Percentiles rank a stretch among this genome's conserved stretches.
phyloP scores from a whole-genome alignment of 2,329 filamentous ascomycete species.

The Dendryphion nanum region DNA sequence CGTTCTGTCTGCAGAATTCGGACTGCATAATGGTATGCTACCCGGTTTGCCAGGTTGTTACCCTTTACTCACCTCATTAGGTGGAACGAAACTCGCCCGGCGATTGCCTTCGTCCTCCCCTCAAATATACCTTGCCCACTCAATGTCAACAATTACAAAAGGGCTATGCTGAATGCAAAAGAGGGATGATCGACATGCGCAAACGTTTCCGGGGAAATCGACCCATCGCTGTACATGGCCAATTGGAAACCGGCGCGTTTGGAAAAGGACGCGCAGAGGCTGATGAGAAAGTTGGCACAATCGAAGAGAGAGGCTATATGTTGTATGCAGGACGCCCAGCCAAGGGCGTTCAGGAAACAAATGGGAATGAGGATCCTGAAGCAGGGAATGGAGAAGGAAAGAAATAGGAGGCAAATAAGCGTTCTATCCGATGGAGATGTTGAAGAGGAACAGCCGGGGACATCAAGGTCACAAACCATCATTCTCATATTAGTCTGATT shows the following conservation, averaged over 20 bases:
- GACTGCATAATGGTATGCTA: constrained; percentile 79
- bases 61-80: too few species aligned
- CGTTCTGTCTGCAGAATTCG: constrained; percentile 90
- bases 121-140: constrained; percentile 76
- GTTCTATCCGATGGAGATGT: too few species aligned
- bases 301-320: constrained; percentile 41
- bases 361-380: constrained; percentile 28
- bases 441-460: too few species aligned
- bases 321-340: constrained; percentile 35
- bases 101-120: constrained; percentile 83
- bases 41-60: constrained; percentile 1
- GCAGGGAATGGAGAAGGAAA: too few species aligned
- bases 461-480: too few species aligned
- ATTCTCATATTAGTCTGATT: too few species aligned
- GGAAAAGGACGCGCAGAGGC: constrained; percentile 24
- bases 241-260: constrained; percentile 34
- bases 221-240: constrained; percentile 58
- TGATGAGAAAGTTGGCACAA: constrained; percentile 34
- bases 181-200: constrained; percentile 97
- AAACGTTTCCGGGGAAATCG: constrained; percentile 96
- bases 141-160: constrained; percentile 92
- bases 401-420: too few species aligned
- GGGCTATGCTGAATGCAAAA: constrained; percentile 88
- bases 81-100: constrained; percentile 78
- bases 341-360: constrained; percentile 27